Base-by-base conservation (phyloP, 2,329 filamentous ascomycete genomes). In the Dothidotthia symphoricarpi region DNA sequence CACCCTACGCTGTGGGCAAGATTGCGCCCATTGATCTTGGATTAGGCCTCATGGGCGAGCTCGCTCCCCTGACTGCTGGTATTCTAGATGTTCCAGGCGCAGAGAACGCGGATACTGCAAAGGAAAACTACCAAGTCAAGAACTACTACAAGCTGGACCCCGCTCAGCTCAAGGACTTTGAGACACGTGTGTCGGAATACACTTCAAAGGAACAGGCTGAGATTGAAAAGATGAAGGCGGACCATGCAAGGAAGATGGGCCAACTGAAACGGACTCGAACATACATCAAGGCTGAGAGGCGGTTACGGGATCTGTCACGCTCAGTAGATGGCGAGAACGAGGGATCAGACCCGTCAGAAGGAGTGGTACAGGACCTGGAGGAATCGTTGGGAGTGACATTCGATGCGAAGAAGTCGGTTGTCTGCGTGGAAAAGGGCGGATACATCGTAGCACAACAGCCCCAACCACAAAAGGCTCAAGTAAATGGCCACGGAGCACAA, bases 11-110 rank as follows among this genome's bases (percentile, higher is more conserved):
- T 16, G 85, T 91, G 45, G 79, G 78, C 33, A 88, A 94, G 61
- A 95, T 98, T 41, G 81, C 84, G 7, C 89, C 91, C 1, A 81
- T 89, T 3, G 90, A 95, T 61, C 78, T 97, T 24, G 89, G 89
- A 1, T 73, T 97, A 8, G 93, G 93, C 3, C 77, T 75, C 9
- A 72, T 73, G 68, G 93, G 93, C 25, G 86, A 90, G 65, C 75
- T 98, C 14, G 82, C 86, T 16, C 76, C 79, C 0, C 71, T 97
- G 36, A 97, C 93, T 0, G 83, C 87, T 24, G 89, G 87, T 4
- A 87, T 96, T 39, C 88, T 96, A 39, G 82, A 93, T 41, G 73
- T 78, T 4, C 55, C 64, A 44, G 67, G 47, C 16, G 59, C 57
- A n/a, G 59, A 63, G 3, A 55, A 48, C 2, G 34, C 54, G 1